phyloP scores from a whole-genome alignment of 164 flowering plant genomes.

The Dillenia turbinata region DNA sequence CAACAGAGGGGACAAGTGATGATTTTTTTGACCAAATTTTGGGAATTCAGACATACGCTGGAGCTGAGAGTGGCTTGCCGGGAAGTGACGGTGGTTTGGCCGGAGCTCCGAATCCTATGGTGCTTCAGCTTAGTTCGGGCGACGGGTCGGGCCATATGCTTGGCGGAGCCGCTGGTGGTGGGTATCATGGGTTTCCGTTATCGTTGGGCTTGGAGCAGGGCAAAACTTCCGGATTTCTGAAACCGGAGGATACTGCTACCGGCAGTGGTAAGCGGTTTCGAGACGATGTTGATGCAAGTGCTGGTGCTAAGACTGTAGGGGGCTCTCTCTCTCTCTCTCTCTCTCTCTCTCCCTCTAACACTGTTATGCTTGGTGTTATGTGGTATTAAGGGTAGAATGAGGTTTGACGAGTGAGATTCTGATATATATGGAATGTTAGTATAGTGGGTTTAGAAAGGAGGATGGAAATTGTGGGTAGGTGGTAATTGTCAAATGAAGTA shows the following conservation, averaged over 20 bases:
- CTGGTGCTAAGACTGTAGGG: conserved; percentile 46
- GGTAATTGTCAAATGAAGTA: too few species aligned
- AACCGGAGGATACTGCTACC: conserved; percentile 49
- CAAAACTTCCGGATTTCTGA: conserved; percentile 42
- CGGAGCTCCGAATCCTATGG: conserved; percentile 39
- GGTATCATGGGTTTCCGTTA: conserved; percentile 58
- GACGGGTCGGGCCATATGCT: conserved; percentile 29
- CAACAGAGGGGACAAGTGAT: conserved; percentile 52
- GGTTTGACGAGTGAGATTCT: too few species aligned
- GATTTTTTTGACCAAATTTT: conserved; percentile 86
- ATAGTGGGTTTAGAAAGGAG: too few species aligned
- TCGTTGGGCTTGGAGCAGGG: conserved; percentile 86
- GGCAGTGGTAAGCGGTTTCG: conserved; percentile 66
- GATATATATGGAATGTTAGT: too few species aligned
- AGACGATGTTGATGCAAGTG: conserved; percentile 44
- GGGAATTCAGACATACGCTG: conserved; percentile 46
- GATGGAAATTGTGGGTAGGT: too few species aligned
- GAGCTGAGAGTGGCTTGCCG: conserved; percentile 31
- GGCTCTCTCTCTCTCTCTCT: not conserved
- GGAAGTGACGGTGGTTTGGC: conserved; percentile 31
- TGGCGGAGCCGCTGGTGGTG: conserved; percentile 22
- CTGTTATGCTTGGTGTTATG: too few species aligned
- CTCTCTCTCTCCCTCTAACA: not conserved
- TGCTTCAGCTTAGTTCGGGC: conserved; percentile 76
- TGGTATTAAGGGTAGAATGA: too few species aligned